Evolutionary conservation across 2,329 filamentous ascomycete genomes (phyloP).

Genomic region (Sphaceloma murrayae): DNA sequence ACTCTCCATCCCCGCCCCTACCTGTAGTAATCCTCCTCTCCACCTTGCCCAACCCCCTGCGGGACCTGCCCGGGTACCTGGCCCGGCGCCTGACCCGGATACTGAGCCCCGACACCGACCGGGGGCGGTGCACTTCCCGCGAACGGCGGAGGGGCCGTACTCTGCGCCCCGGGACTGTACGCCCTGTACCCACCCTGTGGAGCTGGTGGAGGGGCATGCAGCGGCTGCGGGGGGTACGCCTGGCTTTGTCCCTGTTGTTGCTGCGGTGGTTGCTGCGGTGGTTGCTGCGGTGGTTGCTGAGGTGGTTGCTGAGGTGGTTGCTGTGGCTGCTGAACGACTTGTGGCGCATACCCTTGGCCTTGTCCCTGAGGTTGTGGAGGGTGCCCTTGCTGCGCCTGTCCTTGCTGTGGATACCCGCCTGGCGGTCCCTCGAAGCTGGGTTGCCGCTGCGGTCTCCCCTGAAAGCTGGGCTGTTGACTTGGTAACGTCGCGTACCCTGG

Average conservation of each 20-base stretch:
- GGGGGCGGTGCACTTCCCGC: too few relatives aligned
- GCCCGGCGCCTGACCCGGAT: conserved; percentile 3
- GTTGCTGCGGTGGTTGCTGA: conserved; percentile 19
- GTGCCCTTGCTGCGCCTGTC: conserved; percentile 6
- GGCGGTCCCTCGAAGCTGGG: conserved; percentile 13
- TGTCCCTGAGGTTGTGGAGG: conserved; percentile 12
- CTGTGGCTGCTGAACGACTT: conserved; percentile 19
- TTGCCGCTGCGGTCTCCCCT: conserved; percentile 2
- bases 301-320: conserved; percentile 19
- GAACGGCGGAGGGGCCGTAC: conserved; percentile 3
- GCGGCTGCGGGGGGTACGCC: conserved; percentile 18
- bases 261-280: conserved; percentile 18
- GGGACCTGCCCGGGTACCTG: conserved; percentile 20
- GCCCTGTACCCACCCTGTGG: conserved; percentile 18
- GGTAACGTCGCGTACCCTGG: conserved; percentile 13
- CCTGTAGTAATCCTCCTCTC: conserved; percentile 27
- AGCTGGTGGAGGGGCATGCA: conserved; percentile 22
- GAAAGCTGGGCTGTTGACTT: conserved; percentile 21
- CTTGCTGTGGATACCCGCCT: conserved; percentile 3
- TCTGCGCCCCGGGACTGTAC: conserved; percentile 17
- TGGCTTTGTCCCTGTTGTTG: conserved; percentile 18
- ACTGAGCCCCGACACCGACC: too few relatives aligned
- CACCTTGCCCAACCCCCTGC: conserved; percentile 20
- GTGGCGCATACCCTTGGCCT: background rate
- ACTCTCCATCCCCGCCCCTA: conserved; percentile 26